Conservation (phyloP, 2,329 filamentous ascomycete species). For the Cordyceps fumosorosea region DNA sequence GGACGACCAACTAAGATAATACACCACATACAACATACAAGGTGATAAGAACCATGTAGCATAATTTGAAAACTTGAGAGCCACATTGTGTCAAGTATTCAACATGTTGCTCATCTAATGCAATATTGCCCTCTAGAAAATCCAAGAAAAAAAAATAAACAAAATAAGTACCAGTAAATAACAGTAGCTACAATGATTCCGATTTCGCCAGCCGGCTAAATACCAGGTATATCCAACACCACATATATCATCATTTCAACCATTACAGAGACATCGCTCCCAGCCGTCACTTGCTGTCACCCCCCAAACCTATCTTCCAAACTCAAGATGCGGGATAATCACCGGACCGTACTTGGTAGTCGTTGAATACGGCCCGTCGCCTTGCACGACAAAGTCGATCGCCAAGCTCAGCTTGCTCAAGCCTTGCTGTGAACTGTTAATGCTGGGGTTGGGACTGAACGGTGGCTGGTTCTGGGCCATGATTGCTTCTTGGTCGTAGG, state of each 20-base stretch:
- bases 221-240: conserved; percentile 6
- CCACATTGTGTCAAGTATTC: too few relatives aligned
- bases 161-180: not conserved
- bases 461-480: conserved; percentile 28
- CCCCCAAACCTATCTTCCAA: conserved; percentile 47
- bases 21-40: too few relatives aligned
- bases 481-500: conserved; percentile 81
- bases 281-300: not conserved
- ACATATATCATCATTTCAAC: not conserved
- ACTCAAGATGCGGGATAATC: conserved; percentile 81
- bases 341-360: conserved; percentile 97
- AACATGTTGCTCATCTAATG: not conserved
- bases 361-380: conserved; percentile 70
- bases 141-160: not conserved
- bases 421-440: conserved; percentile 33
- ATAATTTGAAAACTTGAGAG: too few relatives aligned
- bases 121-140: not conserved
- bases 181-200: not conserved
- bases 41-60: too few relatives aligned
- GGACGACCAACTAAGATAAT: too few relatives aligned
- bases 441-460: conserved; percentile 32
- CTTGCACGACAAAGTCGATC: conserved; percentile 95
- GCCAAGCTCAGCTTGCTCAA: conserved; percentile 73
- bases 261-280: not conserved
- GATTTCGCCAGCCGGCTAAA: not conserved